These are phyloP conservation scores for Penicillium griseofulvum DNA, from an alignment of 2,329 filamentous ascomycete species.

Conservation along the genomic window DNA sequence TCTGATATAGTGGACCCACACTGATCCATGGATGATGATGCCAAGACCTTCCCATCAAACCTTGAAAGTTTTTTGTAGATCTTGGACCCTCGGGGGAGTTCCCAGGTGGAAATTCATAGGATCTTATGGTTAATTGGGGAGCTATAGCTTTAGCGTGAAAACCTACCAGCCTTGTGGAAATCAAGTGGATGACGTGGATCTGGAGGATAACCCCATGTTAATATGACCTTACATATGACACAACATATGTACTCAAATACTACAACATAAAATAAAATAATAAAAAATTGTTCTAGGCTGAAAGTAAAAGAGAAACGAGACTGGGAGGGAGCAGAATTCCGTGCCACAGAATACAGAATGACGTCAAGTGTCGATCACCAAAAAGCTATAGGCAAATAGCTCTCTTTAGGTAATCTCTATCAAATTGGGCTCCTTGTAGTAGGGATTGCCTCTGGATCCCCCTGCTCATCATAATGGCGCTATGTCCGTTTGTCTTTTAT, in stretches of 20 bases:
- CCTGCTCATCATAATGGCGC: slow-evolving; percentile 7
- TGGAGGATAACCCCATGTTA: not conserved
- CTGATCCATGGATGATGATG: slow-evolving; percentile 11
- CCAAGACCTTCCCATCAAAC: slow-evolving; percentile 12
- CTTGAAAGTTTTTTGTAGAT: slow-evolving; percentile 11
- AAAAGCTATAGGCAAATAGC: not conserved
- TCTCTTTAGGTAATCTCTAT: not conserved
- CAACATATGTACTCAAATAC: not conserved
- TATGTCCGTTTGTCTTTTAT: slow-evolving; percentile 11
- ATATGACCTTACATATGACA: not conserved
- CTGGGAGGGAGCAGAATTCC: slow-evolving; percentile 5
- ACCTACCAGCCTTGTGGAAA: slow-evolving; percentile 9
- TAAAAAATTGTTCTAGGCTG: not conserved
- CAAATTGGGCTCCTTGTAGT: not conserved
- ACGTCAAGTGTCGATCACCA: slow-evolving; percentile 9
- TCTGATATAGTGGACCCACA: slow-evolving; percentile 6
- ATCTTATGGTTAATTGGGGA: slow-evolving; percentile 5
- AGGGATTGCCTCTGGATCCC: not conserved
- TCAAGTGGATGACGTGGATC: not conserved
- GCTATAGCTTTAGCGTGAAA: not conserved
- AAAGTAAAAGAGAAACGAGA: not conserved
- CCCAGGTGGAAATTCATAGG: not conserved
- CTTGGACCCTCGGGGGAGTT: not conserved
- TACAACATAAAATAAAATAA: no score
- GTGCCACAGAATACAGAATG: not conserved